Conservation (phyloP, 345 rosid species). For the Citrus cavaleriei region DNA sequence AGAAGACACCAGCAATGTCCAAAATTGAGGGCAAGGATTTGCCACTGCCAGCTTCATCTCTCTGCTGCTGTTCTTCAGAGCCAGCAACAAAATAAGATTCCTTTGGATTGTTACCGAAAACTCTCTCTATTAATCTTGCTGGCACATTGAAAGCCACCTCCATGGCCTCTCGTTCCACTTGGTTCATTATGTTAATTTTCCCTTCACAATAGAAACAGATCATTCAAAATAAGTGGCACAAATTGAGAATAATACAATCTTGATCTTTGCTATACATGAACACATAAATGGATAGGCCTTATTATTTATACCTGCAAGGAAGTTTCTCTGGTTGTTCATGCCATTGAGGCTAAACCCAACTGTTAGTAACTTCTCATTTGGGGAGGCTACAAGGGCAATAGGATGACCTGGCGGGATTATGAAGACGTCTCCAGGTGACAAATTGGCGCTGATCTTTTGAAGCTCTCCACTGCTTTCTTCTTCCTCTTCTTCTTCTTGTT, state of each 20-base stretch:
- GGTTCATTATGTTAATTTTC: slow-evolving; percentile 23
- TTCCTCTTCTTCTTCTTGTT: slow-evolving; percentile 2
- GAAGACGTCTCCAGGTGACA: slow-evolving; percentile 42
- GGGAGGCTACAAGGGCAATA: slow-evolving; percentile 21
- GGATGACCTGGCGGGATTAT: slow-evolving; percentile 53
- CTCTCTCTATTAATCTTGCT: slow-evolving; percentile 20
- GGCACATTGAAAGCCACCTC: slow-evolving; percentile 27
- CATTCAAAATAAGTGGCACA: neutral
- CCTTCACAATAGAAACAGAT: slow-evolving; percentile 6
- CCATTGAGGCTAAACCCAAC: slow-evolving; percentile 47
- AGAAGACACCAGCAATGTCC: slow-evolving; percentile 1
- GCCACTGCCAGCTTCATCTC: neutral
- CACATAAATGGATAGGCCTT: too few relatives aligned
- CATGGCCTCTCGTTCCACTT: slow-evolving; percentile 20
- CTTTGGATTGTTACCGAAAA: slow-evolving; percentile 21
- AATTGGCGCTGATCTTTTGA: slow-evolving; percentile 25
- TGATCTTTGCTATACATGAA: too few relatives aligned
- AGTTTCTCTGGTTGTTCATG: slow-evolving; percentile 29
- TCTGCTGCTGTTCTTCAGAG: neutral
- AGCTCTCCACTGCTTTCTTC: slow-evolving; percentile 22
- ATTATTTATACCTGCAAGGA: slow-evolving; percentile 40
- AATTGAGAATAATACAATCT: too few relatives aligned
- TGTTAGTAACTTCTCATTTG: slow-evolving; percentile 18
- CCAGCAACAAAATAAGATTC: slow-evolving; percentile 11
- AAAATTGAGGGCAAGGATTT: neutral